These are phyloP conservation scores for Favolaschia claudopus DNA, from an alignment of 768 basidiomycete genomes.

Conservation along the genomic window DNA sequence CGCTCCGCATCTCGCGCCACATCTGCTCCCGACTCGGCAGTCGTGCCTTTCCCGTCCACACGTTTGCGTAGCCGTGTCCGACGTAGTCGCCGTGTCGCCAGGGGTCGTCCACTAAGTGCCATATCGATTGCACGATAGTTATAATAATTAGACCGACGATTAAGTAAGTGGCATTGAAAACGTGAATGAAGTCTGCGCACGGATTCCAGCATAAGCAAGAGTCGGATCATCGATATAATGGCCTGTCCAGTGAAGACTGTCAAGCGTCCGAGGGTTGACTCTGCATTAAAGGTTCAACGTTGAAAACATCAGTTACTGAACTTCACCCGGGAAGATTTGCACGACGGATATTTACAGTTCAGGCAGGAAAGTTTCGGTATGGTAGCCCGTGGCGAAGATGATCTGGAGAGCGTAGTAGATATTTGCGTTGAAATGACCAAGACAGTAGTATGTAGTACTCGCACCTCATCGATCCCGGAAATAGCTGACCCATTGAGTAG, in stretches of 20 bases:
- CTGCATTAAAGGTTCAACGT: not conserved
- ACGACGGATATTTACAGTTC: not conserved
- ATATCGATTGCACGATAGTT: no score
- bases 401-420: not conserved
- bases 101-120: not conserved
- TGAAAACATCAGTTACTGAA: not conserved
- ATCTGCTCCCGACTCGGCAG: constrained; percentile 24
- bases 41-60: constrained; percentile 32
- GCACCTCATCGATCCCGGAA: constrained; percentile 33
- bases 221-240: constrained; percentile 44
- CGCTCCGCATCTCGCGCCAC: constrained; percentile 24
- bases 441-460: not conserved
- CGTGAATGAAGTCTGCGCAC: not conserved
- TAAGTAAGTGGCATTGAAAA: not conserved
- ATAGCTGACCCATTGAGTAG: constrained; percentile 37
- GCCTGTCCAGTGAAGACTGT: constrained; percentile 30
- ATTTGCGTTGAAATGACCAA: not conserved
- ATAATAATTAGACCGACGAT: no score
- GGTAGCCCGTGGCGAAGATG: constrained; percentile 41
- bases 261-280: not conserved
- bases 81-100: constrained; percentile 27
- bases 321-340: not conserved
- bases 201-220: constrained; percentile 33
- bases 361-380: constrained; percentile 36
- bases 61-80: constrained; percentile 25